Conservation (phyloP, 176 grass and related monocot genomes). For the Tuctoria greenei region DNA sequence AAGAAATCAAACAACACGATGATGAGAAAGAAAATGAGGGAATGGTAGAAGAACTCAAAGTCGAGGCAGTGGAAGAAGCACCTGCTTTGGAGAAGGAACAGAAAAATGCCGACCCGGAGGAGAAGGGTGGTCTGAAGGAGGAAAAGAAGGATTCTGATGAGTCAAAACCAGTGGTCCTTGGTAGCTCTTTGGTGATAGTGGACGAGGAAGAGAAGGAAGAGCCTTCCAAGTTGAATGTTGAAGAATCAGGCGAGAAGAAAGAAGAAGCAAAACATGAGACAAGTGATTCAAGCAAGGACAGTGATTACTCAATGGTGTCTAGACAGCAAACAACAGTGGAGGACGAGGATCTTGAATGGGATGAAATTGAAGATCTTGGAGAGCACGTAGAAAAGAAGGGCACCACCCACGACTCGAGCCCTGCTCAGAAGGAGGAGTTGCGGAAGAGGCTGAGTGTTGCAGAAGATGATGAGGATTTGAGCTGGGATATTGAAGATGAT, state of each 20-base stretch:
- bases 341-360: constrained; percentile 80
- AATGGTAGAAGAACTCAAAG: neutral
- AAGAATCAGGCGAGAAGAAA: constrained; percentile 39
- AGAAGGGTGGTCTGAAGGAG: neutral
- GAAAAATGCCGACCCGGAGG: constrained; percentile 30
- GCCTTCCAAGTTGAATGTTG: constrained; percentile 7
- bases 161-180: constrained; percentile 25
- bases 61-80: neutral
- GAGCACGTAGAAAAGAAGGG: constrained; percentile 70
- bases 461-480: constrained; percentile 94
- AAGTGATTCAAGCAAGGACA: constrained; percentile 58
- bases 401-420: constrained; percentile 24
- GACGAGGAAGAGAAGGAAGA: constrained; percentile 25
- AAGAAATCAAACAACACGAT: constrained; percentile 32
- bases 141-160: constrained; percentile 29
- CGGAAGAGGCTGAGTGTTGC: constrained; percentile 66
- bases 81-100: constrained; percentile 1
- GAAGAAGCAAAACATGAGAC: constrained; percentile 36
- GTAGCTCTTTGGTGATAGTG: constrained; percentile 41
- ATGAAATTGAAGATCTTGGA: constrained; percentile 92
- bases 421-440: constrained; percentile 61
- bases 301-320: constrained; percentile 49
- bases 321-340: constrained; percentile 40
- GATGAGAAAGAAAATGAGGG: neutral
- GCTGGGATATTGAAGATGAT: constrained; percentile 97